Evolutionary conservation across 2,329 filamentous ascomycete species (phyloP), one percentile per base, ranked within the genome.

Genomic region (Venturia oleaginea): DNA sequence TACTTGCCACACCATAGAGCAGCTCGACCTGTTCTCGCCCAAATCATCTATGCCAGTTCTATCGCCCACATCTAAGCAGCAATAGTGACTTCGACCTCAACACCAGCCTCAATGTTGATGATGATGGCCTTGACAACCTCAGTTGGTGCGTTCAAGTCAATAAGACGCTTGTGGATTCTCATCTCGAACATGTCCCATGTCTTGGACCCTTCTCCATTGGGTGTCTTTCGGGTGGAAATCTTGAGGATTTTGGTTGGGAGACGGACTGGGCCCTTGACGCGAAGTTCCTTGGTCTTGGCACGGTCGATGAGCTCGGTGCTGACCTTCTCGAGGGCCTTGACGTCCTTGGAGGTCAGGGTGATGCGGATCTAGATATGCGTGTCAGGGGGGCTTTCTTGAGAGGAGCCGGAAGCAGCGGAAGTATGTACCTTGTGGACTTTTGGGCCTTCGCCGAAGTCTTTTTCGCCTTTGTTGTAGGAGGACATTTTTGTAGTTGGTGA

Each of bases 111-210:
- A 79, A 94, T 94, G 84, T 94, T 95, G 84, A 94, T 89, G 78
- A 94, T 94, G 84, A 94, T 92, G 82, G 91, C 88, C 88, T 95
- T 95, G 83, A 95, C 90, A 71, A 93, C 88, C 87, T 99, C 94
- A 76, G 94, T 99, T 68, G 94, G 94, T 74, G 94, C 94, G 83
- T 95, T 92, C 71, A 99, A 84, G 81, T 96, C 92, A 77, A 97
- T 97, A 77, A 97, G 85, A 74, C 92, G 90, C 89, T 97, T 97
- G 87, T 97, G 92, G 79, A 97, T 96, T 83, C 93, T 89, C 92
- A 99, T 95, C 89, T 99, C 93, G 81, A 85, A 99, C 80, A 85
- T 88, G 80, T 97, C 94, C 94, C 94, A 99, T 77, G 94, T 99
- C 91, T 99, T 99, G 81, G 90, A 95, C 83, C 94, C 94, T 87